Percentiles rank a stretch among this genome's conserved stretches.
Conservation (phyloP, 75 land plant species). For the Sequoia sempervirens region DNA sequence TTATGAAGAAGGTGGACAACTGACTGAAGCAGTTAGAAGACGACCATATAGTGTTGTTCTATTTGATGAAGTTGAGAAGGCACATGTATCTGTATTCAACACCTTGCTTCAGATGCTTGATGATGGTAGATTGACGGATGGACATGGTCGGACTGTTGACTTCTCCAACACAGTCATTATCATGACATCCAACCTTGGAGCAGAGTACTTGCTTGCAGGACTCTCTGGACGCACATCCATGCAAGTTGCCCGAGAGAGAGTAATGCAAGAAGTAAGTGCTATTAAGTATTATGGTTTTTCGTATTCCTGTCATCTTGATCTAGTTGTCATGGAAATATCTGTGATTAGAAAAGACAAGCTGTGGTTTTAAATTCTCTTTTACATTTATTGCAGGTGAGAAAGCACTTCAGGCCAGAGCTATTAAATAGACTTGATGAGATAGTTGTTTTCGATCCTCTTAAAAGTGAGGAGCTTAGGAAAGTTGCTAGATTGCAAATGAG, state of each 20-base stretch:
- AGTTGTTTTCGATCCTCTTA: constrained; percentile 89
- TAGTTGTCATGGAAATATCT: background rate
- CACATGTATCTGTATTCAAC: constrained; percentile 81
- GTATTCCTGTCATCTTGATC: background rate
- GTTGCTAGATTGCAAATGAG: constrained; percentile 91
- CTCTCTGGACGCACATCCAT: constrained; percentile 60
- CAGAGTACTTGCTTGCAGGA: constrained; percentile 85
- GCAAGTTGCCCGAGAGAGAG: constrained; percentile 62
- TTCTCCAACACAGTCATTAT: constrained; percentile 87
- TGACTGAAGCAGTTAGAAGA: constrained; percentile 92
- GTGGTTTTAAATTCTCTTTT: background rate
- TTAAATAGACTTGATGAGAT: constrained; percentile 96
- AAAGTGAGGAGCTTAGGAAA: constrained; percentile 78
- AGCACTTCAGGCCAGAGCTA: constrained; percentile 88
- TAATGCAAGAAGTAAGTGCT: constrained; percentile 70
- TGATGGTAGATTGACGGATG: constrained; percentile 97
- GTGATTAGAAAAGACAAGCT: too few relatives aligned
- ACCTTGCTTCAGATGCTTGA: constrained; percentile 89
- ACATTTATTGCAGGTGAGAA: constrained; percentile 56
- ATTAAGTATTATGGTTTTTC: background rate
- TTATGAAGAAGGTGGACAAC: constrained; percentile 92
- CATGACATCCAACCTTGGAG: constrained; percentile 95
- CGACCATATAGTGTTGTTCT: constrained; percentile 92
- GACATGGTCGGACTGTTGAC: constrained; percentile 92
- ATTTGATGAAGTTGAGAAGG: constrained; percentile 98